These are phyloP conservation scores for Pleurostoma richardsiae DNA, from an alignment of 2,329 filamentous ascomycete genomes.

Conservation along the genomic window DNA sequence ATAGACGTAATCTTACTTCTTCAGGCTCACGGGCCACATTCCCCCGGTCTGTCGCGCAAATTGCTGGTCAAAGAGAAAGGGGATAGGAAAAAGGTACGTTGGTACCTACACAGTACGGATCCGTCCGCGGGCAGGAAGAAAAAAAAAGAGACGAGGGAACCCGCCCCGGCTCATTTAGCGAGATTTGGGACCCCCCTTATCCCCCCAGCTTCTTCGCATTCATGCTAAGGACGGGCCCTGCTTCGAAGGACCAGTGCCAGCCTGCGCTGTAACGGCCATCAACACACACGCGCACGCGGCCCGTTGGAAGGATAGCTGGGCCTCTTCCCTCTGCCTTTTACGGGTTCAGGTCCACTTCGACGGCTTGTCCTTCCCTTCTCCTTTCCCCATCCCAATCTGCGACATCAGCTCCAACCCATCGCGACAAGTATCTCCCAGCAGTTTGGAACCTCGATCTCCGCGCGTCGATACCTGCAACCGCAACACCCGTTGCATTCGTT, in stretches of 20 bases:
- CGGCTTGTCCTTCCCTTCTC: constrained; percentile 4
- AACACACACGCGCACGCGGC: constrained; percentile 3
- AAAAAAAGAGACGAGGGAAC: neutral
- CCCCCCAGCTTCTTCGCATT: constrained; percentile 23
- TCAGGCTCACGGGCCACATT: neutral
- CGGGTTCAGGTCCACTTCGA: too few species aligned
- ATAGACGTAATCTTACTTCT: neutral
- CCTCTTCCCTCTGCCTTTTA: too few species aligned
- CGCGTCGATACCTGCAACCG: neutral
- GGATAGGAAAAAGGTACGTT: neutral
- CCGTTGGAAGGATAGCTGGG: too few species aligned
- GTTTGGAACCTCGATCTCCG: constrained; percentile 1
- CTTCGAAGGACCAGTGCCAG: constrained; percentile 3
- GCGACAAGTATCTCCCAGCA: neutral
- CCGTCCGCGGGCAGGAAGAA: constrained; percentile 6
- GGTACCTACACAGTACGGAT: too few species aligned
- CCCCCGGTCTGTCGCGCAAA: constrained; percentile 19
- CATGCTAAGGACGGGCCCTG: constrained; percentile 24
- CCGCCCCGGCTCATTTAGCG: constrained; percentile 2
- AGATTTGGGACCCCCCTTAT: constrained; percentile 10
- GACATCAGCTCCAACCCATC: neutral
- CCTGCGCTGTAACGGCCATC: neutral
- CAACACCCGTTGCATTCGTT: neutral
- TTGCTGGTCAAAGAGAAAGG: constrained; percentile 19
- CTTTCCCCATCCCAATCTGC: neutral